phyloP scores from a whole-genome alignment of 2,329 filamentous ascomycete species.

The Alternaria gaisen region DNA sequence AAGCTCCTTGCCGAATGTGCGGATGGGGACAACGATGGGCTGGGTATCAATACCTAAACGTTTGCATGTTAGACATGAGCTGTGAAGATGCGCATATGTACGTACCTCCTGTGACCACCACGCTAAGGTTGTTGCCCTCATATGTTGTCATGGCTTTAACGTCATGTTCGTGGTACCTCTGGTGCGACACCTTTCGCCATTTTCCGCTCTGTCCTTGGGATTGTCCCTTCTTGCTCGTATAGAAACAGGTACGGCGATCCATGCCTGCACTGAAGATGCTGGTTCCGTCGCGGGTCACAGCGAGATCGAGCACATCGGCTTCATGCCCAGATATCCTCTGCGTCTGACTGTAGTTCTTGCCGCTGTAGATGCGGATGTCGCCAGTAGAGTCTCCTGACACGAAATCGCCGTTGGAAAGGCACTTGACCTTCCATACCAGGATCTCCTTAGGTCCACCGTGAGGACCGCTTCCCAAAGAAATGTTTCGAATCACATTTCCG shows the following conservation, averaged over 20 bases:
- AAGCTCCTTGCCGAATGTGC: slow-evolving; percentile 78
- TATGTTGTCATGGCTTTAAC: slow-evolving; percentile 94
- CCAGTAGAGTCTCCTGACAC: slow-evolving; percentile 95
- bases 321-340: slow-evolving; percentile 88
- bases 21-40: slow-evolving; percentile 82
- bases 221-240: slow-evolving; percentile 60
- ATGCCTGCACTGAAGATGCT: slow-evolving; percentile 90
- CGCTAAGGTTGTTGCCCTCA: slow-evolving; percentile 82
- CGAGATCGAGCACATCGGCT: slow-evolving; percentile 89
- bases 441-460: slow-evolving; percentile 81
- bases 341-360: slow-evolving; percentile 85
- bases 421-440: slow-evolving; percentile 93
- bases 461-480: slow-evolving; percentile 84
- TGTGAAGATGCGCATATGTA: not conserved
- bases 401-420: slow-evolving; percentile 85
- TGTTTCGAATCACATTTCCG: slow-evolving; percentile 77
- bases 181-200: slow-evolving; percentile 88
- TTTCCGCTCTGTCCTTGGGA: slow-evolving; percentile 54
- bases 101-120: slow-evolving; percentile 89
- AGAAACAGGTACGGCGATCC: slow-evolving; percentile 86
- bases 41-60: slow-evolving; percentile 79
- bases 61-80: not conserved
- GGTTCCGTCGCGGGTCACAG: slow-evolving; percentile 79
- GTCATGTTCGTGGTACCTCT: slow-evolving; percentile 90
- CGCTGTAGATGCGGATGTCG: slow-evolving; percentile 92